Base-by-base conservation (phyloP, 2,329 filamentous ascomycete species). In the Amesomyces nigricolor region DNA sequence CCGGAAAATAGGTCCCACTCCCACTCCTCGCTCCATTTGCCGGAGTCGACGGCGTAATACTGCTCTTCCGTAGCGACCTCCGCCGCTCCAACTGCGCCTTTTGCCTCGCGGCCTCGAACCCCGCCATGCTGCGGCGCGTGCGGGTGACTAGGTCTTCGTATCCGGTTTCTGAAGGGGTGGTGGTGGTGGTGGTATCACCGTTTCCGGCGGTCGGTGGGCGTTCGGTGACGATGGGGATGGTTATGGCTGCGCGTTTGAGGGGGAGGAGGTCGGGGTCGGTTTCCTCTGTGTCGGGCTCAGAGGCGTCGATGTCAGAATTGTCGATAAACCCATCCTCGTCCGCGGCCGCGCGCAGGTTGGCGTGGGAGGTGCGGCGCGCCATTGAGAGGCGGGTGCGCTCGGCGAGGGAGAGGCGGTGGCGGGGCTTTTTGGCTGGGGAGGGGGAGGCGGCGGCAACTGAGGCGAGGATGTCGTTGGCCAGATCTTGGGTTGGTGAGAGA, bases 351-450 rank as follows among this genome's bases (percentile, higher is more conserved):
- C 57, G 56, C 6, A 61, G 57, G 9, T 47, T 58, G 7, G 62
- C 65, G 14, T 68, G 70, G 1, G 82, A 78, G 46, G 81, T 74
- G 3, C 83, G 58, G 5, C 62, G 77, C 0, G 85, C 82, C 84
- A 96, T 92, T 16, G 89, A 91, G 52, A 90, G 78, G 16, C 88
- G 83, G 0, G 91, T 95, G 47, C 91, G 86, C 66, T 95, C 90
- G 4, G 86, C 80, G 0, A 94, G 78, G 0, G 86, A 85, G 8
- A 86, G 70, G 0, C 77, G 78, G 49, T 82, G 81, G 0, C 81
- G 75, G 0, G 73, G 71, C 55, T 74, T 78, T 62, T 82, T 85
- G 43, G 72, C 66, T 0, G 82, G 82, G 0, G 82, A 85, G 0
- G 81, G 81, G 1, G 82, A 83, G 0, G 75, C 73, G 45, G 75